Evolutionary conservation across 768 basidiomycete species (phyloP).

Genomic region (Boletellus sp.): DNA sequence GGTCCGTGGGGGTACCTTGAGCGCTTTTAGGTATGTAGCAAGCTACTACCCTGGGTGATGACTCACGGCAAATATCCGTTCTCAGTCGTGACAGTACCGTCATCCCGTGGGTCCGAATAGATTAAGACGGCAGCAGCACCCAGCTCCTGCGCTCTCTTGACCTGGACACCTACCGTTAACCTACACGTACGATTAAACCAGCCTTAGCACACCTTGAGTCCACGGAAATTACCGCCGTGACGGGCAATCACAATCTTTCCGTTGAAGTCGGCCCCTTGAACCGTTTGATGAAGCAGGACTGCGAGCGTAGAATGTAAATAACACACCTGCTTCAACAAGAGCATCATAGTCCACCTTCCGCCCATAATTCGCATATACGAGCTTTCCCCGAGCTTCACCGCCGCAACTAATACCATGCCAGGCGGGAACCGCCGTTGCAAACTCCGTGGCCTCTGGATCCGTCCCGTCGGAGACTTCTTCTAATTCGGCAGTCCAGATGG

Average conservation of each 20-base stretch:
- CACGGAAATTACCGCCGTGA: constrained; percentile 78
- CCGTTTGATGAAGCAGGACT: not conserved
- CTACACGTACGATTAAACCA: constrained; percentile 8
- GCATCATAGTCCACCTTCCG: constrained; percentile 59
- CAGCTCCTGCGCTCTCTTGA: constrained; percentile 84
- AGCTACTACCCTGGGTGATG: not conserved
- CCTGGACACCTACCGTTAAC: constrained; percentile 40
- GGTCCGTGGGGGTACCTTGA: constrained; percentile 65
- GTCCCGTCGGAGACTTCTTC: constrained; percentile 62
- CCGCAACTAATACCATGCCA: constrained; percentile 70
- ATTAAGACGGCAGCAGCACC: constrained; percentile 80
- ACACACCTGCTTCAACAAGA: constrained; percentile 47
- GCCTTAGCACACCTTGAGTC: constrained; percentile 66
- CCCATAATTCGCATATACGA: constrained; percentile 59
- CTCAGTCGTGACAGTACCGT: constrained; percentile 72
- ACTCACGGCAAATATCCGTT: constrained; percentile 70
- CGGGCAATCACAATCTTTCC: constrained; percentile 78
- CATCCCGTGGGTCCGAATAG: constrained; percentile 85
- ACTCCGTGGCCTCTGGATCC: constrained; percentile 59
- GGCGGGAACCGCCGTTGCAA: constrained; percentile 52
- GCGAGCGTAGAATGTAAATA: not conserved
- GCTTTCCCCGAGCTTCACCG: constrained; percentile 61
- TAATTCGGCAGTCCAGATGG: constrained; percentile 58
- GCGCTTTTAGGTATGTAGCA: not conserved
- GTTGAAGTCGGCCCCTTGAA: constrained; percentile 58